Percentiles rank a stretch among this genome's conserved stretches.
phyloP scores from a whole-genome alignment of 1,284 basidiomycete genomes.

The Termitomyces sp. region DNA sequence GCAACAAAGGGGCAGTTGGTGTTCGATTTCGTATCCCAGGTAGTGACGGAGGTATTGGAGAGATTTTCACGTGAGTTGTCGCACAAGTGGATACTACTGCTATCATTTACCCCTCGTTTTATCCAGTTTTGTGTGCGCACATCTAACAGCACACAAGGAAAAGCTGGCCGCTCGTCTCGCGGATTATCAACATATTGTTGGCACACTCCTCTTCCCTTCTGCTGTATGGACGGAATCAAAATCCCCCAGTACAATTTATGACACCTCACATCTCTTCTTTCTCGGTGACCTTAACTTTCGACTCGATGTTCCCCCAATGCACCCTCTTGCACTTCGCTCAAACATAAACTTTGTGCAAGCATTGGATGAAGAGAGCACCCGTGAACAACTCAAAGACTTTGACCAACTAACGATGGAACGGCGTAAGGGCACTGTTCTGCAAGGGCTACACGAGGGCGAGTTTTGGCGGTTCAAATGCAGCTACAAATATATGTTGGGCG shows the following conservation, averaged over 20 bases:
- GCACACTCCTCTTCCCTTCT: constrained; percentile 75
- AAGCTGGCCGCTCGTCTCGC: constrained; percentile 69
- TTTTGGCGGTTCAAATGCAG: constrained; percentile 85
- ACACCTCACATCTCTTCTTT: constrained; percentile 82
- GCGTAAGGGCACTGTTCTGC: constrained; percentile 58
- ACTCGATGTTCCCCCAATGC: constrained; percentile 51
- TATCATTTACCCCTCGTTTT: constrained; percentile 8
- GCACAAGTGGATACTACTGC: not conserved
- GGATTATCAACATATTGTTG: constrained; percentile 82
- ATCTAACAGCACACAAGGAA: constrained; percentile 82
- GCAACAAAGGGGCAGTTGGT: constrained; percentile 95
- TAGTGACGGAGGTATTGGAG: constrained; percentile 52
- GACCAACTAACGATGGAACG: constrained; percentile 75
- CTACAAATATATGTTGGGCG: constrained; percentile 82
- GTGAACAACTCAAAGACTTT: constrained; percentile 64
- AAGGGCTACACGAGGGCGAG: constrained; percentile 75
- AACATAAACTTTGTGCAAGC: constrained; percentile 32
- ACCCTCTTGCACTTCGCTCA: constrained; percentile 32
- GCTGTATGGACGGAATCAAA: constrained; percentile 33
- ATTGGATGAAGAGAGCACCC: constrained; percentile 47
- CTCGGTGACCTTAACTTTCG: constrained; percentile 92
- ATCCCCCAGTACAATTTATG: constrained; percentile 59
- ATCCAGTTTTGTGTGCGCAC: constrained; percentile 85
- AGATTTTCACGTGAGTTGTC: constrained; percentile 72
- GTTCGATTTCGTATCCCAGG: constrained; percentile 72